Evolutionary conservation across 23 red algal genomes (phyloP).

Genomic region (Pyropia haitanensis): DNA sequence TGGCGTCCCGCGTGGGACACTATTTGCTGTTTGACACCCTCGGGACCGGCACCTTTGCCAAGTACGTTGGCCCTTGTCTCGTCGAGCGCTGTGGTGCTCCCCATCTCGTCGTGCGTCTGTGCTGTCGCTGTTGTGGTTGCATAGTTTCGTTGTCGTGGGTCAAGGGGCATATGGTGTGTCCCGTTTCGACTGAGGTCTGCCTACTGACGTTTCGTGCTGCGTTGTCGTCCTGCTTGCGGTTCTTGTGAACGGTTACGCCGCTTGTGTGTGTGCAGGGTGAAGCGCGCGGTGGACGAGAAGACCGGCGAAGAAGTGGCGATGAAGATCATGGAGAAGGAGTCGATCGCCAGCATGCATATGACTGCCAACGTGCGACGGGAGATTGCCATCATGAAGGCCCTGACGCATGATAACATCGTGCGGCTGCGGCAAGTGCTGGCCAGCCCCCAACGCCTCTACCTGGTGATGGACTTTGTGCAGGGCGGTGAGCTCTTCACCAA

Average conservation of each 20-base stretch:
- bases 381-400: conserved; percentile 99
- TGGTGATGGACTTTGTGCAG: conserved; percentile 94
- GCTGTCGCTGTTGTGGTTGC: background rate
- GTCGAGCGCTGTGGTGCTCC: background rate
- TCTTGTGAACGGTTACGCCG: too few species aligned
- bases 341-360: conserved; percentile 68
- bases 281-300: conserved; percentile 67
- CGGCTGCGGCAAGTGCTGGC: conserved; percentile 80
- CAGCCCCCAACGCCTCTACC: conserved; percentile 70
- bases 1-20: conserved; percentile 66
- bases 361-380: conserved; percentile 77
- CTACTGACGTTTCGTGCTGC: too few species aligned
- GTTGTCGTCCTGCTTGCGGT: too few species aligned
- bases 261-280: conserved; percentile 32
- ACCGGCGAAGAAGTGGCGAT: conserved; percentile 52
- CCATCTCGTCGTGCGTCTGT: background rate
- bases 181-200: background rate
- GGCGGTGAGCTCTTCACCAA: conserved; percentile 98
- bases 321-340: conserved; percentile 80
- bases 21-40: conserved; percentile 67
- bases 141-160: background rate
- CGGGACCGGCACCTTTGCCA: conserved; percentile 64
- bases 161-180: background rate
- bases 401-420: conserved; percentile 87
- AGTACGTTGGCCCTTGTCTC: conserved; percentile 23